phyloP scores from a whole-genome alignment of 2,329 filamentous ascomycete species.

The Aspergillus sp. region DNA sequence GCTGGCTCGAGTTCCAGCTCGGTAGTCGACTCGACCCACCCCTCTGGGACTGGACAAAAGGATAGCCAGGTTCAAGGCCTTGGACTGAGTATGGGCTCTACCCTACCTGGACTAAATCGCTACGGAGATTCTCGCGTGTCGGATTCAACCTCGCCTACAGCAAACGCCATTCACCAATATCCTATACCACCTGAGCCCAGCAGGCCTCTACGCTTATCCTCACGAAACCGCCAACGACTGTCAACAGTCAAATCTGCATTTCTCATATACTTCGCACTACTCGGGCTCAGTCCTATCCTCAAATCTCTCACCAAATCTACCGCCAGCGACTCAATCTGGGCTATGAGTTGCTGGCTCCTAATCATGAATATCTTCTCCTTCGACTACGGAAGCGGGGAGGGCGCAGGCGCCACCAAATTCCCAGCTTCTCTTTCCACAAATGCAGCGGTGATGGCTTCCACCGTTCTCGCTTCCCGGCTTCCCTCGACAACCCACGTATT shows the following conservation, averaged over 20 bases:
- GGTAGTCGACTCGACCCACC: constrained; percentile 24
- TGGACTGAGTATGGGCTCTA: constrained; percentile 35
- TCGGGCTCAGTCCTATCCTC: constrained; percentile 88
- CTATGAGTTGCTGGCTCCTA: constrained; percentile 86
- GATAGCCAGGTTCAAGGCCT: constrained; percentile 34
- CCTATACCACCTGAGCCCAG: constrained; percentile 14
- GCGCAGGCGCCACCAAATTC: constrained; percentile 41
- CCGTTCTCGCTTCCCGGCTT: constrained; percentile 82
- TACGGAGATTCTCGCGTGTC: constrained; percentile 22
- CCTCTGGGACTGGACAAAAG: constrained; percentile 20
- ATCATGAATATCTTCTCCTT: constrained; percentile 97
- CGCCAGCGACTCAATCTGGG: constrained; percentile 93
- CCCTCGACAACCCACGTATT: constrained; percentile 92
- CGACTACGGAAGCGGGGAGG: constrained; percentile 69
- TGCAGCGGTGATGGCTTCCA: constrained; percentile 91
- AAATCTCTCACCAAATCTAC: constrained; percentile 94
- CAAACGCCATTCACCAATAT: constrained; percentile 18
- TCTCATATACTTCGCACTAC: constrained; percentile 84
- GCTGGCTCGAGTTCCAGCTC: constrained; percentile 38
- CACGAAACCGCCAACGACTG: constrained; percentile 57
- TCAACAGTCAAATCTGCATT: constrained; percentile 86
- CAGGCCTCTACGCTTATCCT: constrained; percentile 38
- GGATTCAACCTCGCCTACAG: constrained; percentile 38
- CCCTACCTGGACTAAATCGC: constrained; percentile 26
- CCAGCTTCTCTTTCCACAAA: constrained; percentile 76